Evolutionary conservation across 495 filamentous ascomycete genomes (phyloP).

Genomic region (Penicillium salamii): DNA sequence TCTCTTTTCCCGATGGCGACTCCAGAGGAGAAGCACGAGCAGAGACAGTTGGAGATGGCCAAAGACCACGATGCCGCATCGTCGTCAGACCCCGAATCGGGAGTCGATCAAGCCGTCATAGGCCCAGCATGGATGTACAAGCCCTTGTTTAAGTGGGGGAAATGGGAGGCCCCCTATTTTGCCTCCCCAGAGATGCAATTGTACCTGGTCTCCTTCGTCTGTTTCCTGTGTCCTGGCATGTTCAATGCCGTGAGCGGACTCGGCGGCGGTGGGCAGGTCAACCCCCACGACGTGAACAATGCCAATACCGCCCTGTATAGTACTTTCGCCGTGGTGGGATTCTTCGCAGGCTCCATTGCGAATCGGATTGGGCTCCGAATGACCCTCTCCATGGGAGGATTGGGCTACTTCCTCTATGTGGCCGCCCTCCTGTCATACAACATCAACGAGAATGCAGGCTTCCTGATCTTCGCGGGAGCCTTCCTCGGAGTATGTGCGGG

Average conservation of each 20-base stretch:
- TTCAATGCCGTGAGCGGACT: slow-evolving; percentile 77
- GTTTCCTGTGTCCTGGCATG: slow-evolving; percentile 87
- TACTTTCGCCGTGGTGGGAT: slow-evolving; percentile 82
- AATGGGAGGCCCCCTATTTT: slow-evolving; percentile 61
- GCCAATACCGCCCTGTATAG: slow-evolving; percentile 73
- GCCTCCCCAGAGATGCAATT: slow-evolving; percentile 75
- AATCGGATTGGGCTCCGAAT: slow-evolving; percentile 72
- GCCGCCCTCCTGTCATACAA: slow-evolving; percentile 78
- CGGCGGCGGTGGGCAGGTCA: slow-evolving; percentile 66
- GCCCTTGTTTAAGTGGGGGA: slow-evolving; percentile 50
- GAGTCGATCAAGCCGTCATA: slow-evolving; percentile 22
- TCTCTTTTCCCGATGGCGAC: background rate
- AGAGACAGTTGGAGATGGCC: slow-evolving; percentile 5
- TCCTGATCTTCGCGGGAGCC: slow-evolving; percentile 56
- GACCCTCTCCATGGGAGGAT: slow-evolving; percentile 74
- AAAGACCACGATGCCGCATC: slow-evolving; percentile 19
- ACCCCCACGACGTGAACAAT: slow-evolving; percentile 61
- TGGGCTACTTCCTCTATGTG: slow-evolving; percentile 85
- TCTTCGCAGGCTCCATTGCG: slow-evolving; percentile 78
- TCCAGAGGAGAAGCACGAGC: slow-evolving; percentile 1
- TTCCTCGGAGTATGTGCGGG: slow-evolving; percentile 74
- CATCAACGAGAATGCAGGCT: slow-evolving; percentile 64
- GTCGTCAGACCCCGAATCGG: slow-evolving; percentile 25
- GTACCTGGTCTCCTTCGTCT: slow-evolving; percentile 75
- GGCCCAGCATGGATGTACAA: slow-evolving; percentile 67